Percentiles rank a stretch among this genome's conserved stretches.
Evolutionary conservation across 2,329 filamentous ascomycete species (phyloP).

Genomic region (Hypoxylon sp.): DNA sequence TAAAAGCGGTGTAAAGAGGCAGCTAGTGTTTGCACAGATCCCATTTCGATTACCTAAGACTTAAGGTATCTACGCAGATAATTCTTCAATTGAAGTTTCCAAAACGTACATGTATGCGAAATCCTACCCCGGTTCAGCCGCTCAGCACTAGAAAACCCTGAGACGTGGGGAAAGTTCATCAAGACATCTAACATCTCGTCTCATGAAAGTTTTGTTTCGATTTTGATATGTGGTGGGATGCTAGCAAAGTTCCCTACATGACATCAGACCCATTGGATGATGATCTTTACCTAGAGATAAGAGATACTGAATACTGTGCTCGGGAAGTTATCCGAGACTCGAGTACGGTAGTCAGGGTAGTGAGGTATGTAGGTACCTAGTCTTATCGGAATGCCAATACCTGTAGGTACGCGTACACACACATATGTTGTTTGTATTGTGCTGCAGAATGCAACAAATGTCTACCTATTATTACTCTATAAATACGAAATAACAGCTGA

Average conservation of each 20-base stretch:
- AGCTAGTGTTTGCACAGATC: constrained; percentile 1
- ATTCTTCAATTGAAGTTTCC: neutral
- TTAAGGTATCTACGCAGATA: neutral
- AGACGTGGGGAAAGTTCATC: neutral
- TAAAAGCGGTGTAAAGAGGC: constrained; percentile 37
- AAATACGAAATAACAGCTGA: constrained; percentile 1
- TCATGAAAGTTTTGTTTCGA: neutral
- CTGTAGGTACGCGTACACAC: too few relatives aligned
- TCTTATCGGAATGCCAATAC: neutral
- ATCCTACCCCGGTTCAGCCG: neutral
- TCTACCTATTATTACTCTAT: neutral
- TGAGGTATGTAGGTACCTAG: too few relatives aligned
- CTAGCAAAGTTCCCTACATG: neutral
- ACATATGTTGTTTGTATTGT: neutral
- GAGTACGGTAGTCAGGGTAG: neutral
- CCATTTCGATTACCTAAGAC: constrained; percentile 11
- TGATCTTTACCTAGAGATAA: neutral
- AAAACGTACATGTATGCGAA: neutral
- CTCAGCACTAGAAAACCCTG: neutral
- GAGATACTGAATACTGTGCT: neutral
- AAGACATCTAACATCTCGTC: neutral
- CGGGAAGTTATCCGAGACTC: neutral
- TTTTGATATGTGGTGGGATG: neutral
- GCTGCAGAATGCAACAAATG: neutral
- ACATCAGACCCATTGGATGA: constrained; percentile 20